Evolutionary conservation across 805 yeast species (phyloP).

Genomic region (Starmerella gropengiesseri): DNA sequence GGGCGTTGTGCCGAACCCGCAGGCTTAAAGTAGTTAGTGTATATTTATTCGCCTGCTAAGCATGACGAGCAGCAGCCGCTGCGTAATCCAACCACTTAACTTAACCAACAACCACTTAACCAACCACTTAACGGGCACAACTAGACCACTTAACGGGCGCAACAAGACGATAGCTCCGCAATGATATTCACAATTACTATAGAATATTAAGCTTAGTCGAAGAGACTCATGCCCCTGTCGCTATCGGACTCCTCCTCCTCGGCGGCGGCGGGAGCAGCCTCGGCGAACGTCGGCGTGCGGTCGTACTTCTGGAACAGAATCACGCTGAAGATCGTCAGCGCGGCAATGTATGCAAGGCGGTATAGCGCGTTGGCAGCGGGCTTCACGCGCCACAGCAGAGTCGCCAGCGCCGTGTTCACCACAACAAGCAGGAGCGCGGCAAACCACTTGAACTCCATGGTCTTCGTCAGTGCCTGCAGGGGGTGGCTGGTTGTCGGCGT

Average conservation of each 20-base stretch:
- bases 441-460: constrained; percentile 26
- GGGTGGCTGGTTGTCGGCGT: constrained; percentile 7
- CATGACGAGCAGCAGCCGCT: background rate
- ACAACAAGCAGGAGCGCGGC: constrained; percentile 22
- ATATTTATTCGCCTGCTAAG: background rate
- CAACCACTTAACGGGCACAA: too few relatives aligned
- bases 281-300: too few relatives aligned
- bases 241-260: constrained; percentile 56
- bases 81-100: too few relatives aligned
- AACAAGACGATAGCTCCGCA: too few relatives aligned
- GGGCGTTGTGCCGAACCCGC: constrained; percentile 34
- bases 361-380: constrained; percentile 41
- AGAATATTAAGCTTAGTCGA: constrained; percentile 65
- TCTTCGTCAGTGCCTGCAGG: constrained; percentile 21
- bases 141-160: too few relatives aligned
- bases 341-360: constrained; percentile 50
- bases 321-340: constrained; percentile 63
- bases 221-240: constrained; percentile 75
- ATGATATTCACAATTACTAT: too few relatives aligned
- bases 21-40: constrained; percentile 17
- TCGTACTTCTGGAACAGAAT: constrained; percentile 53
- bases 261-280: constrained; percentile 61
- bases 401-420: constrained; percentile 13
- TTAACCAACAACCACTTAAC: too few relatives aligned
- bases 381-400: constrained; percentile 19